Conservation (phyloP, 202 grass and related monocot genomes). For the Schoenoplectus triqueter region DNA sequence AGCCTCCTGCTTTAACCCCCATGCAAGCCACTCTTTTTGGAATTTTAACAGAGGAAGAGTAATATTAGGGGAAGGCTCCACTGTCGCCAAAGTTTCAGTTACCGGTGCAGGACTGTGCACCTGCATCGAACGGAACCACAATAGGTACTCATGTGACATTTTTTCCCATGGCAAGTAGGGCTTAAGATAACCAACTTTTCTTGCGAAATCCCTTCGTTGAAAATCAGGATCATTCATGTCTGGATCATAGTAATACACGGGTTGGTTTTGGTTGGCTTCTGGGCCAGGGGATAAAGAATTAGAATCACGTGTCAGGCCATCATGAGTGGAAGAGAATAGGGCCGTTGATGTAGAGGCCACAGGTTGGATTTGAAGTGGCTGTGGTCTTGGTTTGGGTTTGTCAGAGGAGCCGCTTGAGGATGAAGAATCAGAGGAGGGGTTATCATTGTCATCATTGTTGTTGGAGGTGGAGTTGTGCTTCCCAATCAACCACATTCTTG, state of each 20-base stretch:
- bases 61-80: conserved; percentile 61
- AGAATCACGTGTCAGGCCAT: too few species aligned
- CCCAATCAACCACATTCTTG: too few species aligned
- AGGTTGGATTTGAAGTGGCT: too few species aligned
- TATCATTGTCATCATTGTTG: too few species aligned
- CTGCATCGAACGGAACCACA: conserved; percentile 46
- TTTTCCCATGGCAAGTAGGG: conserved; percentile 53
- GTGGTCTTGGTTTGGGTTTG: not conserved
- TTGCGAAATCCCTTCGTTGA: not conserved
- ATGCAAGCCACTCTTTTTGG: conserved; percentile 93
- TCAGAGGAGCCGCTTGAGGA: not conserved
- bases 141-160: conserved; percentile 54
- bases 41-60: conserved; percentile 66
- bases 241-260: not conserved
- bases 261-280: not conserved
- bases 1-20: conserved; percentile 74
- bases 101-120: not conserved
- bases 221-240: not conserved
- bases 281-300: too few species aligned
- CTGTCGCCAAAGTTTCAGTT: not conserved
- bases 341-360: too few species aligned
- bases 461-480: too few species aligned
- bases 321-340: too few species aligned
- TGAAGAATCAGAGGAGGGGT: not conserved
- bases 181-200: not conserved